Evolutionary conservation across 805 yeast species (phyloP), one percentile per base, ranked within the genome.

Genomic region (Ogataea neopini): DNA sequence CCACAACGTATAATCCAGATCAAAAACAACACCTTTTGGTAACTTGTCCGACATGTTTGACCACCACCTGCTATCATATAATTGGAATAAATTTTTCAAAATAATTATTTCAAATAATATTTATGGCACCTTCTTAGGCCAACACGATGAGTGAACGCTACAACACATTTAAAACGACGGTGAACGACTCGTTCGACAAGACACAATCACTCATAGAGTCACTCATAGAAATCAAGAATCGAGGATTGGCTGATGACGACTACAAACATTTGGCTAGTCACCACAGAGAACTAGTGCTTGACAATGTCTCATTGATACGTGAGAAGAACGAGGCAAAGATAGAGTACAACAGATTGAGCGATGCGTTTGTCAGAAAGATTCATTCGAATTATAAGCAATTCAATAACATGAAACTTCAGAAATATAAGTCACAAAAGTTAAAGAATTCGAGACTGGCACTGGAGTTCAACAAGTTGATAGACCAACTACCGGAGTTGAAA

Each of bases 1-100:
- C 94, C 94, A 86, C 28, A 86, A 64, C 0, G 94, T 86, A 59
- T 81, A 86, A 61, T 86, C 94, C 36, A 86, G 67, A 54, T 86
- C 94, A 61, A 86, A 84, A 0, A 86, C 90, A 9, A 84, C 82
- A 1, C 79, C 82, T 45, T 71, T 69, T 1, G 83, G 83, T 39
- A 39, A 39, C n/a, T n/a, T n/a, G n/a, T n/a, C n/a, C n/a, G n/a
- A n/a, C n/a, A n/a, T n/a, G n/a, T n/a, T n/a, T n/a, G n/a, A n/a
- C n/a, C n/a, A n/a, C n/a, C n/a, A n/a, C n/a, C n/a, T n/a, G n/a
- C n/a, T n/a, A n/a, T n/a, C n/a, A n/a, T n/a, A n/a, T n/a, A n/a
- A n/a, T n/a, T n/a, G n/a, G n/a, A n/a, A n/a, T n/a, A n/a, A n/a
- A n/a, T n/a, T n/a, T n/a, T n/a, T n/a, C n/a, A n/a, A n/a, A n/a